These are phyloP conservation scores for Vitellaria paradoxa DNA, from an alignment of 179 eudicot species.

Conservation along the genomic window DNA sequence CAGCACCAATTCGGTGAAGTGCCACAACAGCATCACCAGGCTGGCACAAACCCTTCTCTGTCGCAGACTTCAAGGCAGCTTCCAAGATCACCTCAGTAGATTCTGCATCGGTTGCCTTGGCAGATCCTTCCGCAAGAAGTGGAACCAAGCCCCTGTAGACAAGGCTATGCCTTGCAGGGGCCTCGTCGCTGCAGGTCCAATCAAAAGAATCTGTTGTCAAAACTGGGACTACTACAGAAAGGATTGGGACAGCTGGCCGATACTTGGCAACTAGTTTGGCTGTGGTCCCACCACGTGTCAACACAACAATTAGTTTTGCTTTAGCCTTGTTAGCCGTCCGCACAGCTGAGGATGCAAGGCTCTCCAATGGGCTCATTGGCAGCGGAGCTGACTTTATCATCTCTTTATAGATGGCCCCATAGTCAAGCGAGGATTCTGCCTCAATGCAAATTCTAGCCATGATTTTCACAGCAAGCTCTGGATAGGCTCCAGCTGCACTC, in stretches of 20 bases:
- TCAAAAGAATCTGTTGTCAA: constrained; percentile 27
- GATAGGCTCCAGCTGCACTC: constrained; percentile 30
- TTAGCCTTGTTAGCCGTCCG: constrained; percentile 29
- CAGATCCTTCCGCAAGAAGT: constrained; percentile 28
- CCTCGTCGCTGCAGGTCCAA: constrained; percentile 26
- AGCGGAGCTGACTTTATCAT: constrained; percentile 23
- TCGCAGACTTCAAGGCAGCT: constrained; percentile 25
- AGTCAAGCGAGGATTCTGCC: constrained; percentile 30
- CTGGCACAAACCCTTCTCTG: constrained; percentile 14
- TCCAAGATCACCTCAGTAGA: constrained; percentile 30
- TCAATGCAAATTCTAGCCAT: constrained; percentile 28
- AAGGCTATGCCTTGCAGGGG: constrained; percentile 27
- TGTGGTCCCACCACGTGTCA: constrained; percentile 31
- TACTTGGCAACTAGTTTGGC: constrained; percentile 28
- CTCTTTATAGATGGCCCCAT: constrained; percentile 24
- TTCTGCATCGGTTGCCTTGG: constrained; percentile 30
- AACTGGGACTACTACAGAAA: constrained; percentile 28
- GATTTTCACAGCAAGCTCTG: constrained; percentile 28
- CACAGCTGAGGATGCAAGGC: constrained; percentile 29
- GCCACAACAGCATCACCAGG: constrained; percentile 26
- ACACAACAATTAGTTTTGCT: constrained; percentile 26
- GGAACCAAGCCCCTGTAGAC: constrained; percentile 27
- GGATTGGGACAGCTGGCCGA: constrained; percentile 30
- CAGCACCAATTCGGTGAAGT: constrained; percentile 26
- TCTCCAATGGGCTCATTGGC: constrained; percentile 32